Evolutionary conservation across 2,329 filamentous ascomycete genomes (phyloP).

Genomic region (Cercospora sojina): DNA sequence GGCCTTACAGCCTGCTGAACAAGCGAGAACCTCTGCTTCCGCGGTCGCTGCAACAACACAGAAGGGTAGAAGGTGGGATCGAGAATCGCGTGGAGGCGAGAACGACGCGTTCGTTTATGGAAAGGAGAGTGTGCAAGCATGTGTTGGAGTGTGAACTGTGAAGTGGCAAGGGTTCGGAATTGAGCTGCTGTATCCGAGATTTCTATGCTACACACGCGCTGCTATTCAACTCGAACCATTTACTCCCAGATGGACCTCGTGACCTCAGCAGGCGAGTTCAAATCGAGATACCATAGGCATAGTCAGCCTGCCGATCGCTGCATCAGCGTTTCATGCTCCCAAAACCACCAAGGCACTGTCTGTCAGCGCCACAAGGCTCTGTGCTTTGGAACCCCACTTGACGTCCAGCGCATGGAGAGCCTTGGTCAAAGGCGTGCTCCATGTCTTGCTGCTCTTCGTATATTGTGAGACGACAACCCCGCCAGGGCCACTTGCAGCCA

Average conservation of each 20-base stretch:
- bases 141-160: constrained; percentile 8
- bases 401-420: constrained; percentile 71
- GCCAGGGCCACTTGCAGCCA: constrained; percentile 75
- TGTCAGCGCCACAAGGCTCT: constrained; percentile 72
- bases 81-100: neutral
- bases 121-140: constrained; percentile 11
- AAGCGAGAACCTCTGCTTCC: neutral
- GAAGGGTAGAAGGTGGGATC: neutral
- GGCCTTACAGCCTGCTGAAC: neutral
- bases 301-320: neutral
- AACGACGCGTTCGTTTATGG: neutral
- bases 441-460: constrained; percentile 79
- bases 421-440: constrained; percentile 80
- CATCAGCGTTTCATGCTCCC: constrained; percentile 30
- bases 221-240: neutral
- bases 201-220: neutral
- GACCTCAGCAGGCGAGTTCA: neutral
- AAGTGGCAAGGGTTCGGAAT: constrained; percentile 5
- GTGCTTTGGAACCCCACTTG: constrained; percentile 73
- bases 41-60: neutral
- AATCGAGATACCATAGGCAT: neutral
- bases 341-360: constrained; percentile 76
- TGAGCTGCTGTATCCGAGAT: constrained; percentile 1
- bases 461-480: constrained; percentile 89
- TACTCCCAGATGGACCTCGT: neutral